Evolutionary conservation across 2,329 filamentous ascomycete species (phyloP), one percentile per base, ranked within the genome.

Genomic region (Exophiala calicioides): DNA sequence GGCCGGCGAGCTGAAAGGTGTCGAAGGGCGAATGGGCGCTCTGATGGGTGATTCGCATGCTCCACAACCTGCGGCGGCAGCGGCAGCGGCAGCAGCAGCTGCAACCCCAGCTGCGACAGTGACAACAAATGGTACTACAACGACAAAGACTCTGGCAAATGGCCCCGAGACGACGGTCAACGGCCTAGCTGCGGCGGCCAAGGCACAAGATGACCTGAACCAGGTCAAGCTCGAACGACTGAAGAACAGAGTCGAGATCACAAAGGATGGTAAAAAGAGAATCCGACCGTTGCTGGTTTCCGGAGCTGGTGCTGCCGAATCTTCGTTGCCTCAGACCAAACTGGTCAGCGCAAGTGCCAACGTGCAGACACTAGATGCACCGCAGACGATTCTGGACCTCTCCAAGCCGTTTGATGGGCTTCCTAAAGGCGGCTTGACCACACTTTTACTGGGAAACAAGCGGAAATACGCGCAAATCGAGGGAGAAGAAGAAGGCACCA

Each of bases 11-110:
- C 79, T 91, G 23, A 88, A 85, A 55, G 90, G 86, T 4, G 90
- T 91, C 0, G 88, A 98, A 68, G 93, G 90, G 2, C 82, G 91
- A 56, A 98, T 98, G 93, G 93, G 93, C 9, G 91, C 91, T n/a
- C 71, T 98, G 27, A 98, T 98, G 93, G 91, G 91, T 4, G 90
- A 95, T 62, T 78, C 79, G 13, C 77, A 77, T 41, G 72, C 77
- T 2, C 67, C 78, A 9, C 3, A 72, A 3, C 80, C 81, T 24
- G 33, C 46, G 18, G 39, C 41, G 33, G 20, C 40, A 12, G 33
- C 20, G 9, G 36, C 30, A 26, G 26, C 18, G 9, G 29, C 24
- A n/a, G 33, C 39, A 62, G 67, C 72, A 13, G 80, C 78, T 50
- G 76, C 75, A 19, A 63, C 66, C 21, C 60, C 66, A 10, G 63